A percentile compares a stretch with the other conserved stretches of the same genome.
phyloP scores from a whole-genome alignment of 148 eudicot genomes.

The Fagopyrum homotropicum region DNA sequence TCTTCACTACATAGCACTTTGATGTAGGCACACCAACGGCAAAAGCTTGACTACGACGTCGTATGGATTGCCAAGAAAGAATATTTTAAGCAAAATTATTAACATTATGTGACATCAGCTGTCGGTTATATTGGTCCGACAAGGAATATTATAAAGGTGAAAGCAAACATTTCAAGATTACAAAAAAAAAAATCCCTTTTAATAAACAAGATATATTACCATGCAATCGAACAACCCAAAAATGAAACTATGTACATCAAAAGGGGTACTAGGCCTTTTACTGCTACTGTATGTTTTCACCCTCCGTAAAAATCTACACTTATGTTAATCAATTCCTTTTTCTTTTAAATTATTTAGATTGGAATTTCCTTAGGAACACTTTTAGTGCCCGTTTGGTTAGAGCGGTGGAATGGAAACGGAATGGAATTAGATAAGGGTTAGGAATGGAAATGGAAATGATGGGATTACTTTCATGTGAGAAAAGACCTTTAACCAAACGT shows the following conservation, averaged over 20 bases:
- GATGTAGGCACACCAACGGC: conserved; percentile 2
- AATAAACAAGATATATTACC: background rate
- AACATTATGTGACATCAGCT: background rate
- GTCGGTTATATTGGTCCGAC: background rate
- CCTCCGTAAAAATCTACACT: too few relatives aligned
- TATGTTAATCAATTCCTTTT: too few relatives aligned
- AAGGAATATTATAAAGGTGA: background rate
- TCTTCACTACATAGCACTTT: background rate
- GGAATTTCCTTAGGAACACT: too few relatives aligned
- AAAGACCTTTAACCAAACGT: too few relatives aligned
- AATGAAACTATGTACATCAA: background rate
- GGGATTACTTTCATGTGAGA: too few relatives aligned
- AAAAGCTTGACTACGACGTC: conserved; percentile 8
- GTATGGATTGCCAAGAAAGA: background rate
- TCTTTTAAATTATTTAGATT: too few relatives aligned
- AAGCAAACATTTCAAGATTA: background rate
- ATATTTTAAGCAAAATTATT: background rate
- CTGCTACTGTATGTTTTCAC: background rate
- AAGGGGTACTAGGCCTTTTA: background rate
- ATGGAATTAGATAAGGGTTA: too few relatives aligned
- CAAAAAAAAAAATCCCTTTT: background rate
- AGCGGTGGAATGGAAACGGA: too few relatives aligned
- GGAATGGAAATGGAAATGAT: too few relatives aligned
- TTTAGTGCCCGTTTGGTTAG: too few relatives aligned
- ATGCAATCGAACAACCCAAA: background rate